These are phyloP conservation scores for Gracilaria caudata DNA, from an alignment of 23 red algal genomes.

Conservation along the genomic window DNA sequence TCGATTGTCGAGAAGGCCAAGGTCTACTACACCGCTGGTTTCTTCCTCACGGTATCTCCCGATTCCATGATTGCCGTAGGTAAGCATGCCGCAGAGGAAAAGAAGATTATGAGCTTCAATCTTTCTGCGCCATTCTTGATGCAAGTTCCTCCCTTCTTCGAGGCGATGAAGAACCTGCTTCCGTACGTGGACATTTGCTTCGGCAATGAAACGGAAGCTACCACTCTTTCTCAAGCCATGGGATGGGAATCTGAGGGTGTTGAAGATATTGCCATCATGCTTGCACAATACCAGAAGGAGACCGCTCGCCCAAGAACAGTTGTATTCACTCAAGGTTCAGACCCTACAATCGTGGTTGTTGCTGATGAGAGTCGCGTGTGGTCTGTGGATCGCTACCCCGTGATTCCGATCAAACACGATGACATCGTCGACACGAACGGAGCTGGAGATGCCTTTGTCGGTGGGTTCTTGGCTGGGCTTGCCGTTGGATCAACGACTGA, in stretches of 20 bases:
- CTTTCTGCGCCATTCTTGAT: conserved; percentile 98
- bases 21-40: conserved; percentile 94
- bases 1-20: conserved; percentile 82
- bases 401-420: conserved; percentile 72
- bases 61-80: conserved; percentile 84
- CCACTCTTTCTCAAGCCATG: conserved; percentile 81
- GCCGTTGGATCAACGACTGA: conserved; percentile 42
- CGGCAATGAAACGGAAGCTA: conserved; percentile 96
- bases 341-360: conserved; percentile 90
- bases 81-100: conserved; percentile 64
- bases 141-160: conserved; percentile 93
- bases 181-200: conserved; percentile 97
- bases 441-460: conserved; percentile 99
- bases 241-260: conserved; percentile 67
- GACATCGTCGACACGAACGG: conserved; percentile 98
- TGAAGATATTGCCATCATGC: conserved; percentile 78
- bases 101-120: conserved; percentile 95
- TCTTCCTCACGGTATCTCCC: conserved; percentile 97
- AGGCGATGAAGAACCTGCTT: conserved; percentile 79
- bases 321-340: conserved; percentile 91
- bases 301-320: conserved; percentile 91
- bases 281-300: conserved; percentile 73
- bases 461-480: conserved; percentile 87
- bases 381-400: conserved; percentile 70
- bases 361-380: conserved; percentile 80